A percentile compares a stretch with the other conserved stretches of the same genome.
These are phyloP conservation scores for Ganoderma resinaceum DNA, from an alignment of 1,284 basidiomycete genomes.

Conservation along the genomic window DNA sequence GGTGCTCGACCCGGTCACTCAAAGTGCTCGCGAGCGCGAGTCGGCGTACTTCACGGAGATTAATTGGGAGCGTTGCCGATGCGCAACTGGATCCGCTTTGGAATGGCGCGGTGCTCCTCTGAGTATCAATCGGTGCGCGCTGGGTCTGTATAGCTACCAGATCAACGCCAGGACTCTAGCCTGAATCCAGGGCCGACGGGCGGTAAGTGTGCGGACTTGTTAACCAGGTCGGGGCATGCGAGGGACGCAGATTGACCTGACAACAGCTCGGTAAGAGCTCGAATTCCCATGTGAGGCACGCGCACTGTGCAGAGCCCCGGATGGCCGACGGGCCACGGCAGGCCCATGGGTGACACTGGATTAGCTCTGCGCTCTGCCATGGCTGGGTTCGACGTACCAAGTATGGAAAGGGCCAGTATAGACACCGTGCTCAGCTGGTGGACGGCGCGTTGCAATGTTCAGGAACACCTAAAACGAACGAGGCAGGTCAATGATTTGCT, in stretches of 20 bases:
- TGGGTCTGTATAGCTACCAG: constrained; percentile 16
- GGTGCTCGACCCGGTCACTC: constrained; percentile 19
- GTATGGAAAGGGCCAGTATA: constrained; percentile 14
- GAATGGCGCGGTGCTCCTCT: constrained; percentile 16
- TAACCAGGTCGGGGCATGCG: constrained; percentile 6
- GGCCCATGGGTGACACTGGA: constrained; percentile 10
- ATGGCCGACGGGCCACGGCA: constrained; percentile 20
- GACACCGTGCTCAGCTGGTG: constrained; percentile 16
- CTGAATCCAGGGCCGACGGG: constrained; percentile 18
- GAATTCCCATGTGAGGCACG: neutral
- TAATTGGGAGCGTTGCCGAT: constrained; percentile 13
- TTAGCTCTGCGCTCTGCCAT: constrained; percentile 16
- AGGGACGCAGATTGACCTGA: constrained; percentile 18
- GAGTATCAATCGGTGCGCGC: constrained; percentile 24
- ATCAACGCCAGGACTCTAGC: constrained; percentile 9
- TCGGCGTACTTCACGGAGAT: constrained; percentile 26
- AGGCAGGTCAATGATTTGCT: constrained; percentile 3
- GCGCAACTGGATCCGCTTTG: constrained; percentile 10
- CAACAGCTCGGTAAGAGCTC: constrained; percentile 12
- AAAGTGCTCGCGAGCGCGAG: constrained; percentile 5
- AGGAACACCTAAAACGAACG: constrained; percentile 22
- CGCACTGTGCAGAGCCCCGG: constrained; percentile 15
- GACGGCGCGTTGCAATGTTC: constrained; percentile 3
- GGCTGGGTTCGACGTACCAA: constrained; percentile 15
- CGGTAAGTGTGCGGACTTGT: constrained; percentile 14